Conservation (phyloP, 1,284 basidiomycete species). For the Flammula alnicola region DNA sequence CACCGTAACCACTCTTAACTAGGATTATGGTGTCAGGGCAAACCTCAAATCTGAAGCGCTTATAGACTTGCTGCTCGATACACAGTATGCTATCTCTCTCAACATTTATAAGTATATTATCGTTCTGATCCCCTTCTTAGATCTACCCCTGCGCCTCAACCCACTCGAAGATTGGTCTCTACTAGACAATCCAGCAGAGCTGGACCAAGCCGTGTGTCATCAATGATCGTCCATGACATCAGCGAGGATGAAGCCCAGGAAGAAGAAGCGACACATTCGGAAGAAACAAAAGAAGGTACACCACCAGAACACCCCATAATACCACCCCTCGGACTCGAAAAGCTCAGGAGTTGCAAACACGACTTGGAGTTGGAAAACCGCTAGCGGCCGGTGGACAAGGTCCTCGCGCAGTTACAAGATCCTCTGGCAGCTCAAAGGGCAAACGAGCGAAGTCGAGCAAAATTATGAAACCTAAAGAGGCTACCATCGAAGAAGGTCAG, state of each 20-base stretch:
- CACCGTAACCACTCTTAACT: constrained; percentile 20
- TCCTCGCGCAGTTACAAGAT: constrained; percentile 64
- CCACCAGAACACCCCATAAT: constrained; percentile 30
- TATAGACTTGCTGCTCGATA: constrained; percentile 71
- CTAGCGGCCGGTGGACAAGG: constrained; percentile 63
- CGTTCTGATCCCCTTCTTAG: constrained; percentile 16
- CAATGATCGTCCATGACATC: constrained; percentile 47
- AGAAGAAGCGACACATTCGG: constrained; percentile 39
- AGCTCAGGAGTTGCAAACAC: constrained; percentile 70
- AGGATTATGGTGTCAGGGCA: constrained; percentile 79
- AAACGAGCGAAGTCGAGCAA: constrained; percentile 55
- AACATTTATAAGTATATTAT: not conserved
- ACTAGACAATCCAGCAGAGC: constrained; percentile 41
- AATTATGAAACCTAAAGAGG: constrained; percentile 54
- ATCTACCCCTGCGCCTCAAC: constrained; percentile 32
- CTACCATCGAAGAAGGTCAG: constrained; percentile 67
- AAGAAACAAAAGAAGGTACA: constrained; percentile 25
- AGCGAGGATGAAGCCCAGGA: constrained; percentile 52
- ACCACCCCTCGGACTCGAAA: constrained; percentile 59
- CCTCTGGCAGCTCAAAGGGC: constrained; percentile 51
- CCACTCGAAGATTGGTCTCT: constrained; percentile 47
- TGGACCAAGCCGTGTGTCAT: constrained; percentile 39
- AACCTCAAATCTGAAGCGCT: constrained; percentile 79
- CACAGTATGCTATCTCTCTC: constrained; percentile 42
- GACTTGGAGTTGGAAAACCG: constrained; percentile 75